These are phyloP conservation scores for Acephala macrosclerotiorum DNA, from an alignment of 2,329 filamentous ascomycete genomes.

Conservation along the genomic window DNA sequence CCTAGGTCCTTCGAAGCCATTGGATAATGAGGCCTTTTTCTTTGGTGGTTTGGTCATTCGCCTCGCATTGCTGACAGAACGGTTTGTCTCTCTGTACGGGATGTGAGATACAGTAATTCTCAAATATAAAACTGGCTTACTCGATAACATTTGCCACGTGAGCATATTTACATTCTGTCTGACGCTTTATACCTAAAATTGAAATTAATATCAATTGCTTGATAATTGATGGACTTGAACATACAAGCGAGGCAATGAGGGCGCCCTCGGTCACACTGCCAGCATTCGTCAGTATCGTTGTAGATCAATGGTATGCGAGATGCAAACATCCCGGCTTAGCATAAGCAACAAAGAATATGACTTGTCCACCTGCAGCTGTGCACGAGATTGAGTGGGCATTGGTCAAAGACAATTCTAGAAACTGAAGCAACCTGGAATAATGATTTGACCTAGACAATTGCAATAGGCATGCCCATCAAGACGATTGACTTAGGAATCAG, in stretches of 20 bases:
- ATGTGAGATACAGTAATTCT: conserved; percentile 1
- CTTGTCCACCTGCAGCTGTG: background rate
- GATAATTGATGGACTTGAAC: conserved; percentile 38
- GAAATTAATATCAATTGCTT: conserved; percentile 17
- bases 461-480: too few species aligned
- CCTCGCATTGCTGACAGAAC: conserved; percentile 59
- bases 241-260: conserved; percentile 73
- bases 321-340: conserved; percentile 3
- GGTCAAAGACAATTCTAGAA: too few species aligned
- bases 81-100: conserved; percentile 60
- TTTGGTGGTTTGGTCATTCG: conserved; percentile 65
- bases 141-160: conserved; percentile 79
- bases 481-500: too few species aligned
- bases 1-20: conserved; percentile 34
- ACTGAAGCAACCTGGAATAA: background rate
- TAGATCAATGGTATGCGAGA: background rate
- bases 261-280: conserved; percentile 75
- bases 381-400: background rate
- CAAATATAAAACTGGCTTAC: conserved; percentile 53
- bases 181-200: conserved; percentile 72
- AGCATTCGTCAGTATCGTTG: conserved; percentile 54
- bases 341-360: background rate
- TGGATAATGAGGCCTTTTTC: conserved; percentile 51
- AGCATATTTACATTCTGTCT: conserved; percentile 78
- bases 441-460: too few species aligned